These are phyloP conservation scores for Erysiphe neolycopersici DNA, from an alignment of 2,329 filamentous ascomycete species.

Conservation along the genomic window DNA sequence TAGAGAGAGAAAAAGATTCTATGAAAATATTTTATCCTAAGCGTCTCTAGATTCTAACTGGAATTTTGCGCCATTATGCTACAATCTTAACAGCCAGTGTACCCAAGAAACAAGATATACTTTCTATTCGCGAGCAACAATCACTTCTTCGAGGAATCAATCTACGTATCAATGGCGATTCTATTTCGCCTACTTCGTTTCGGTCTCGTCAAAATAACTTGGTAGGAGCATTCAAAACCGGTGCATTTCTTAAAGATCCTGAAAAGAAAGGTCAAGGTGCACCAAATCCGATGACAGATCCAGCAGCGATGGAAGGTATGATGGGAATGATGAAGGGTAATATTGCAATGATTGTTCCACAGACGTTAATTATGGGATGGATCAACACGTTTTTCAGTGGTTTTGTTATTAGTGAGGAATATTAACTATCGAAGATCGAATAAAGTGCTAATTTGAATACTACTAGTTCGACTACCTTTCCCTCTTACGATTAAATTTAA, in stretches of 20 bases:
- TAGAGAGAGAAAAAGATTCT: neutral
- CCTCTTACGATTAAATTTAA: slow-evolving; percentile 97
- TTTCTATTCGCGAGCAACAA: slow-evolving; percentile 62
- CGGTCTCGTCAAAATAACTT: slow-evolving; percentile 56
- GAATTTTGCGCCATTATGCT: slow-evolving; percentile 86
- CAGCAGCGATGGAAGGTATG: slow-evolving; percentile 96
- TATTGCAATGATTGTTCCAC: slow-evolving; percentile 99
- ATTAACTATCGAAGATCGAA: neutral
- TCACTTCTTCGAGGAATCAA: slow-evolving; percentile 62
- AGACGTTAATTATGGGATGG: slow-evolving; percentile 98
- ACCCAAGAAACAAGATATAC: slow-evolving; percentile 57
- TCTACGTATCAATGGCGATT: slow-evolving; percentile 57
- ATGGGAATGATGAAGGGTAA: slow-evolving; percentile 99
- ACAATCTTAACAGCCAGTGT: slow-evolving; percentile 66
- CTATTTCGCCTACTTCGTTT: slow-evolving; percentile 55
- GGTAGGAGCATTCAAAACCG: slow-evolving; percentile 60
- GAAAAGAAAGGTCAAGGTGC: slow-evolving; percentile 65
- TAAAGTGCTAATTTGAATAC: slow-evolving; percentile 2
- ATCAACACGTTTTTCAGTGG: slow-evolving; percentile 98
- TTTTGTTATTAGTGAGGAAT: slow-evolving; percentile 67
- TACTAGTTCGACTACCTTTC: slow-evolving; percentile 75
- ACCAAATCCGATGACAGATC: slow-evolving; percentile 84
- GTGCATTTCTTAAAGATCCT: slow-evolving; percentile 71
- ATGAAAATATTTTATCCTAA: slow-evolving; percentile 1
- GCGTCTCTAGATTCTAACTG: slow-evolving; percentile 51